phyloP scores from a whole-genome alignment of 345 rosid genomes.

The Viola odorata region DNA sequence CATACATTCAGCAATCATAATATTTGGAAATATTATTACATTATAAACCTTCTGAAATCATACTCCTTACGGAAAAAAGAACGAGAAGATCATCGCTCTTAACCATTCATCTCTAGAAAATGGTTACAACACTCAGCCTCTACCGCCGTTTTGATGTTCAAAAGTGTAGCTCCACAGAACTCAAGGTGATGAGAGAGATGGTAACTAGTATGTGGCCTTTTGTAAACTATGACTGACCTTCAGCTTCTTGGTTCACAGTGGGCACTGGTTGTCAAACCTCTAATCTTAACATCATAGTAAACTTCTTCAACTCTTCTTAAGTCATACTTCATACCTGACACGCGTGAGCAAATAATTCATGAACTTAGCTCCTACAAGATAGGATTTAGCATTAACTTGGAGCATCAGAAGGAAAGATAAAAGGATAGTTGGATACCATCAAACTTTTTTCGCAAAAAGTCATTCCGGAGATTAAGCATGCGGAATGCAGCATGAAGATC shows the following conservation, averaged over 20 bases:
- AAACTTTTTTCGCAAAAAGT: conserved; percentile 93
- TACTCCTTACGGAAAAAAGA: too few relatives aligned
- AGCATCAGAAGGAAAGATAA: background rate
- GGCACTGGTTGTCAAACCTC: conserved; percentile 52
- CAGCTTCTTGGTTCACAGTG: conserved; percentile 2
- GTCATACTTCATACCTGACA: conserved; percentile 83
- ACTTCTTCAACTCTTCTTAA: conserved; percentile 82
- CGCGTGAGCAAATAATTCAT: conserved; percentile 1
- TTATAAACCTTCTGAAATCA: too few relatives aligned
- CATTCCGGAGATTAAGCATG: conserved; percentile 93
- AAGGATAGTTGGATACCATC: conserved; percentile 42
- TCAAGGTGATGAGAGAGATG: background rate
- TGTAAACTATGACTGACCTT: conserved; percentile 7
- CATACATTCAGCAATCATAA: too few relatives aligned
- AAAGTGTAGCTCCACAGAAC: background rate
- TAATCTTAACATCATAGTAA: conserved; percentile 79
- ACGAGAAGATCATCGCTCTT: too few relatives aligned
- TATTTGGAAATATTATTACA: too few relatives aligned
- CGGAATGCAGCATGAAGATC: conserved; percentile 86
- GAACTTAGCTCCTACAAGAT: background rate
- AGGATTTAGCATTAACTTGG: background rate
- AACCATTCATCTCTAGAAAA: too few relatives aligned
- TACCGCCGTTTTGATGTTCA: background rate
- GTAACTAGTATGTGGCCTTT: background rate
- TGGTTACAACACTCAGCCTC: too few relatives aligned